phyloP scores from a whole-genome alignment of 169 alveolate species.

The Cryptosporidium meleagridis region DNA sequence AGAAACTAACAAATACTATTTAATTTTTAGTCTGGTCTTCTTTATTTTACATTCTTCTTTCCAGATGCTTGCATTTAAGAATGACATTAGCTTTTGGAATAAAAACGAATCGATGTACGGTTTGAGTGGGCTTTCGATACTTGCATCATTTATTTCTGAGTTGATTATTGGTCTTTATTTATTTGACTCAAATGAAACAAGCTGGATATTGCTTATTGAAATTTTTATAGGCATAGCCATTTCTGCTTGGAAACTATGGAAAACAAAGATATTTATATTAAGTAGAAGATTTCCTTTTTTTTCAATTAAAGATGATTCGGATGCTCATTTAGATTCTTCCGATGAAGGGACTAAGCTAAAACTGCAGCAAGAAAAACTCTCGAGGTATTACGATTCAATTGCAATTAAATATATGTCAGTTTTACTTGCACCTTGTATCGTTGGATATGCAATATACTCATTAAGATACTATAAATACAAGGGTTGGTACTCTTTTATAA shows the following conservation, averaged over 20 bases:
- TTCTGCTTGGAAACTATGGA: constrained; percentile 94
- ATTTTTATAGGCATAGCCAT: constrained; percentile 89
- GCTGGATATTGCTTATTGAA: constrained; percentile 91
- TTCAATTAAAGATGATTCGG: constrained; percentile 76
- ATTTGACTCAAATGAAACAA: constrained; percentile 92
- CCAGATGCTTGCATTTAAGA: constrained; percentile 92
- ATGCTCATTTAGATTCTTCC: background rate
- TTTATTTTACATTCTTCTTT: constrained; percentile 88
- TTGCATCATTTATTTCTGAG: constrained; percentile 88
- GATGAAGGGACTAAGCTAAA: constrained; percentile 28
- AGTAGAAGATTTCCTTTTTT: constrained; percentile 88
- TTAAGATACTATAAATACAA: constrained; percentile 89
- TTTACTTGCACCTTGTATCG: constrained; percentile 86
- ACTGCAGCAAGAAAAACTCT: constrained; percentile 31
- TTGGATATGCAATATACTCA: constrained; percentile 93
- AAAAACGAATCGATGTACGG: constrained; percentile 95
- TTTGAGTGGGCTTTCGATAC: constrained; percentile 91
- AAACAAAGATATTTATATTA: constrained; percentile 89
- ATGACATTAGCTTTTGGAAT: constrained; percentile 95
- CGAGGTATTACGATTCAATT: constrained; percentile 90
- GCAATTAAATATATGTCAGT: constrained; percentile 92
- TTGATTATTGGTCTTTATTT: constrained; percentile 92
- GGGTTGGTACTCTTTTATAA: constrained; percentile 95
- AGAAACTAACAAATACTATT: constrained; percentile 88
- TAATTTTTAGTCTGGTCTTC: constrained; percentile 85